Evolutionary conservation across 352 stramenopile genomes (phyloP), one percentile per base, ranked within the genome.

Genomic region (Phytopythium helicoides): DNA sequence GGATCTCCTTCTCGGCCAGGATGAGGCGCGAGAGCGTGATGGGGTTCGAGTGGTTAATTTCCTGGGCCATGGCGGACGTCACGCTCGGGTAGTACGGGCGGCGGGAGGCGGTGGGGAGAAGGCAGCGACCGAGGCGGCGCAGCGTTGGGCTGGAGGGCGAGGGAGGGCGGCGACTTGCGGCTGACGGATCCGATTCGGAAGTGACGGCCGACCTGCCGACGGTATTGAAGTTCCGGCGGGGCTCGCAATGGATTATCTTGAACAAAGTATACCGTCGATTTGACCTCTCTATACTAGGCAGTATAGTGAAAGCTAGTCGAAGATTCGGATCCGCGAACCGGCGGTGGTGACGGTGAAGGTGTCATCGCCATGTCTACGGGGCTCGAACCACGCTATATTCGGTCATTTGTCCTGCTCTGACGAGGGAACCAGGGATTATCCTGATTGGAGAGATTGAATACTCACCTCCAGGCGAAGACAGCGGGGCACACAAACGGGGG

Each of bases 11-110:
- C 56, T 94, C 85, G 12, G 78, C 76, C 53, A 94, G 64, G 64
- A 99, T 97, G 74, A 98, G 98, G 48, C 92, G 76, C 66, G 83
- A 97, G 54, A 99, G 87, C 58, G 96, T 98, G 56, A 94, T 92
- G 26, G 84, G 84, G 70, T 94, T 93, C 34, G 76, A 77, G 67
- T 92, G 79, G 64, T 90, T 76, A 23, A 90, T 69, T 48, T 71
- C 47, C 14, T 52, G 52, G n/a, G 66, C 66, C 70, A 80, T 80
- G 51, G 64, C 61, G 58, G 50, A 52, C 61, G 73, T 73, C 45
- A 52, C 57, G 48, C 21, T 31, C 22, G 28, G 33, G 37, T 49
- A 45, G 52, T 35, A 28, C 16, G 26, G n/a, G 31, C 35, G 53
- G 23, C 45, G 44, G 23, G 47, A 44, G 25, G 22, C 37, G 33